These are phyloP conservation scores for Dorcoceras hygrometricum DNA, from an alignment of 257 asterid genomes.

Conservation along the genomic window DNA sequence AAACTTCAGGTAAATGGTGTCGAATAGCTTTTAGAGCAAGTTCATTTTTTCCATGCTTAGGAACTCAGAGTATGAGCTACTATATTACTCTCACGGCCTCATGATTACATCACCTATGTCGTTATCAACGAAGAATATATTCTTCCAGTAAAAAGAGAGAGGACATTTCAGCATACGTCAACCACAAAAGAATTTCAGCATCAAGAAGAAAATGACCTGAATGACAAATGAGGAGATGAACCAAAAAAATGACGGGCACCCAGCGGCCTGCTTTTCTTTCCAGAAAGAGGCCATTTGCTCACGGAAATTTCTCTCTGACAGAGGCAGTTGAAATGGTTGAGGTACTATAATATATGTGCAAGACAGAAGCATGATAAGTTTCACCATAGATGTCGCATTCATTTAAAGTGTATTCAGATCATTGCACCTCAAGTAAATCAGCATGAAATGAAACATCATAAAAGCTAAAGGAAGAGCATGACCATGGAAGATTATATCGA, in stretches of 20 bases:
- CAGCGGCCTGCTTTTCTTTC: slow-evolving; percentile 67
- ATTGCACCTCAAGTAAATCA: not conserved
- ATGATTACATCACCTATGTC: slow-evolving; percentile 17
- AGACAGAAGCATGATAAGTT: slow-evolving; percentile 31
- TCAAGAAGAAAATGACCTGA: slow-evolving; percentile 59
- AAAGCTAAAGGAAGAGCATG: not conserved
- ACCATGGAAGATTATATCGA: not conserved
- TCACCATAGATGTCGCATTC: slow-evolving; percentile 13
- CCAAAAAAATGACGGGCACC: slow-evolving; percentile 88
- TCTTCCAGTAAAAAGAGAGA: slow-evolving; percentile 7
- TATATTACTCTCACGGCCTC: slow-evolving; percentile 5
- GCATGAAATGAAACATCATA: not conserved
- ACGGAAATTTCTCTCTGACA: slow-evolving; percentile 61
- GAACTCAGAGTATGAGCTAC: not conserved
- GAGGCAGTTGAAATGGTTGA: slow-evolving; percentile 84
- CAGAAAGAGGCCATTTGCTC: slow-evolving; percentile 59
- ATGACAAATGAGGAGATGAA: slow-evolving; percentile 49
- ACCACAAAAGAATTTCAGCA: not conserved
- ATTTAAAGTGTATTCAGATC: slow-evolving; percentile 8
- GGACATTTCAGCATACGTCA: slow-evolving; percentile 14
- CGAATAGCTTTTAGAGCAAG: slow-evolving; percentile 5
- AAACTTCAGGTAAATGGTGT: not conserved
- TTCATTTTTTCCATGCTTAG: not conserved
- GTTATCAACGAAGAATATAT: slow-evolving; percentile 3
- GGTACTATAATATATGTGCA: slow-evolving; percentile 63